Evolutionary conservation across 352 stramenopile genomes (phyloP).

Genomic region (Pythium vanterpoolii): DNA sequence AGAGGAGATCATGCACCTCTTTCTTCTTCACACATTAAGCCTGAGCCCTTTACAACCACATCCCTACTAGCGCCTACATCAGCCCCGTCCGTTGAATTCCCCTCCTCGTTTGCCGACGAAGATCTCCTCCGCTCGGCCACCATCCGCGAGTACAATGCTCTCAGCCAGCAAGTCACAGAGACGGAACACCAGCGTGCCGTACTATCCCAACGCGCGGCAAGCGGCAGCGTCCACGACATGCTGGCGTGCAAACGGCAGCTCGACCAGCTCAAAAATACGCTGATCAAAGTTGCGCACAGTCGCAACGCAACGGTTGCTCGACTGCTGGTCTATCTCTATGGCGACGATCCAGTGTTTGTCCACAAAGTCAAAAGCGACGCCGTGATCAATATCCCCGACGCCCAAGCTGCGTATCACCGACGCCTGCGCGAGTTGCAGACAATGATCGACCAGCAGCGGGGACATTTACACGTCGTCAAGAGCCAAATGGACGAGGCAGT

Average conservation of each 20-base stretch:
- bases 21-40: not conserved
- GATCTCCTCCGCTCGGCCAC: slow-evolving; percentile 50
- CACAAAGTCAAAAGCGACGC: slow-evolving; percentile 33
- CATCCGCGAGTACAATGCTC: slow-evolving; percentile 55
- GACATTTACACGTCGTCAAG: slow-evolving; percentile 34
- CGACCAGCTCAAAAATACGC: slow-evolving; percentile 17
- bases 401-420: slow-evolving; percentile 43
- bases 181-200: slow-evolving; percentile 35
- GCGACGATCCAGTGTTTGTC: slow-evolving; percentile 30
- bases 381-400: slow-evolving; percentile 40
- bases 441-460: slow-evolving; percentile 33
- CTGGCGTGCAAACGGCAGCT: slow-evolving; percentile 4
- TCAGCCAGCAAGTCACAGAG: slow-evolving; percentile 43
- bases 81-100: not conserved
- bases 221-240: slow-evolving; percentile 5
- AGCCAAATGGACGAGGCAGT: slow-evolving; percentile 61
- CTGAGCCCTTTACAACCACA: not conserved
- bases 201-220: slow-evolving; percentile 12
- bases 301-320: slow-evolving; percentile 49
- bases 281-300: slow-evolving; percentile 31
- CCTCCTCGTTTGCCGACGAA: slow-evolving; percentile 28
- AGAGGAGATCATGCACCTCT: not conserved
- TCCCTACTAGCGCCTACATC: not conserved
- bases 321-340: slow-evolving; percentile 47
- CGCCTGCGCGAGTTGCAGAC: slow-evolving; percentile 44